Conservation (phyloP, 2,329 filamentous ascomycete species). For the Microdochium bolleyi region DNA sequence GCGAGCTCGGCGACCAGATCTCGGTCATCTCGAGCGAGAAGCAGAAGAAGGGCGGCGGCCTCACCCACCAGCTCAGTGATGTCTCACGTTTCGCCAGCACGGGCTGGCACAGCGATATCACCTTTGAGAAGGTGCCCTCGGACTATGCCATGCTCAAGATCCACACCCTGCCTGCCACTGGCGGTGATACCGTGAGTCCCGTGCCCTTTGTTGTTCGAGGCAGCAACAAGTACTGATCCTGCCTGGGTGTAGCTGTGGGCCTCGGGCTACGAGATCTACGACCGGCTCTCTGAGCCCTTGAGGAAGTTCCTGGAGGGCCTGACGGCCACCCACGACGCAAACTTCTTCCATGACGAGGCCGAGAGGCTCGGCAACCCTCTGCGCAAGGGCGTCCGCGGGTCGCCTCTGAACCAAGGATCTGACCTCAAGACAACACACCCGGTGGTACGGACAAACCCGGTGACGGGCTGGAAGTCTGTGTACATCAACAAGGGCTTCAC, state of each 20-base stretch:
- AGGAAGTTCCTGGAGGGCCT: constrained; percentile 37
- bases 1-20: constrained; percentile 46
- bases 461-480: constrained; percentile 49
- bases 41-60: constrained; percentile 43
- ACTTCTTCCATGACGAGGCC: constrained; percentile 42
- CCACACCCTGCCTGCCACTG: constrained; percentile 34
- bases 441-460: constrained; percentile 51
- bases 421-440: constrained; percentile 43
- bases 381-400: constrained; percentile 36
- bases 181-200: constrained; percentile 30
- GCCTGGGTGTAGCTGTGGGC: constrained; percentile 30
- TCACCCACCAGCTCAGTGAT: constrained; percentile 42
- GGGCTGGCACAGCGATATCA: constrained; percentile 46
- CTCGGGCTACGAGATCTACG: constrained; percentile 44
- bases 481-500: constrained; percentile 44
- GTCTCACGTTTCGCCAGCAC: constrained; percentile 36
- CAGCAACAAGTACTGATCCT: not conserved
- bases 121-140: constrained; percentile 43
- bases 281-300: constrained; percentile 40
- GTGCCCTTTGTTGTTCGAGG: not conserved
- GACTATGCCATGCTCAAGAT: constrained; percentile 47
- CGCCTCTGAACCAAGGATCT: constrained; percentile 47
- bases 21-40: constrained; percentile 48
- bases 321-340: constrained; percentile 40
- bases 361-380: constrained; percentile 35